Percentiles rank a stretch among this genome's conserved stretches.
These are phyloP conservation scores for Kockiozyma suomiensis DNA, from an alignment of 805 yeast genomes.

Conservation along the genomic window DNA sequence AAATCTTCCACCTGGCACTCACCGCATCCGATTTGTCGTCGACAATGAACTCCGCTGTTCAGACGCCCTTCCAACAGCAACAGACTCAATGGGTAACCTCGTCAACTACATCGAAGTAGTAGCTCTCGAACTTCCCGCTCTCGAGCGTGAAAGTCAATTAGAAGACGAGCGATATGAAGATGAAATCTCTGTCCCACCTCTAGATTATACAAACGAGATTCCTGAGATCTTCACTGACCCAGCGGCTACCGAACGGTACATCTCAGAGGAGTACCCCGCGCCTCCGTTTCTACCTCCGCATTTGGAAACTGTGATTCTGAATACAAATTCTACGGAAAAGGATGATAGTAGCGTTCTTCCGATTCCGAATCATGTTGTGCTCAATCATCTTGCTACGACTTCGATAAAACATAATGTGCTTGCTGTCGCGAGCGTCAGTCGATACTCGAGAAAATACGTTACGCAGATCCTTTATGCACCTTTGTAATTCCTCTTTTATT, in stretches of 20 bases:
- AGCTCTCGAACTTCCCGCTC: slow-evolving; percentile 32
- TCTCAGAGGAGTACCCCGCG: slow-evolving; percentile 56
- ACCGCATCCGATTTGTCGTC: slow-evolving; percentile 88
- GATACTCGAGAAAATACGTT: slow-evolving; percentile 82
- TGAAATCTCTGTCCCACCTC: slow-evolving; percentile 22
- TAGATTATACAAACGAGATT: slow-evolving; percentile 45
- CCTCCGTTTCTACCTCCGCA: slow-evolving; percentile 99
- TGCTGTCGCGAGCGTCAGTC: slow-evolving; percentile 88
- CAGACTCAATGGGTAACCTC: slow-evolving; percentile 94
- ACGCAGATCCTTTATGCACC: slow-evolving; percentile 90
- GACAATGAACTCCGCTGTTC: slow-evolving; percentile 90
- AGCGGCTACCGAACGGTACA: slow-evolving; percentile 45
- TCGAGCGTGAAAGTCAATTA: slow-evolving; percentile 30
- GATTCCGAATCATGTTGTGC: slow-evolving; percentile 91
- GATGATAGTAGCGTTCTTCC: slow-evolving; percentile 88
- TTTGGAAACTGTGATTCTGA: slow-evolving; percentile 87
- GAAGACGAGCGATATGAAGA: slow-evolving; percentile 35
- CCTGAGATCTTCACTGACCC: slow-evolving; percentile 49
- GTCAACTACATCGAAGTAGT: slow-evolving; percentile 84
- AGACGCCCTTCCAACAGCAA: slow-evolving; percentile 90
- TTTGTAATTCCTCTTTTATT: slow-evolving; percentile 13
- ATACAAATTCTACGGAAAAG: slow-evolving; percentile 65
- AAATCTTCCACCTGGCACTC: slow-evolving; percentile 87
- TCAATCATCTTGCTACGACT: slow-evolving; percentile 94
- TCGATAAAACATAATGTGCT: slow-evolving; percentile 90